phyloP scores from a whole-genome alignment of 441 rosid genomes.

The Theobroma grandiflorum region DNA sequence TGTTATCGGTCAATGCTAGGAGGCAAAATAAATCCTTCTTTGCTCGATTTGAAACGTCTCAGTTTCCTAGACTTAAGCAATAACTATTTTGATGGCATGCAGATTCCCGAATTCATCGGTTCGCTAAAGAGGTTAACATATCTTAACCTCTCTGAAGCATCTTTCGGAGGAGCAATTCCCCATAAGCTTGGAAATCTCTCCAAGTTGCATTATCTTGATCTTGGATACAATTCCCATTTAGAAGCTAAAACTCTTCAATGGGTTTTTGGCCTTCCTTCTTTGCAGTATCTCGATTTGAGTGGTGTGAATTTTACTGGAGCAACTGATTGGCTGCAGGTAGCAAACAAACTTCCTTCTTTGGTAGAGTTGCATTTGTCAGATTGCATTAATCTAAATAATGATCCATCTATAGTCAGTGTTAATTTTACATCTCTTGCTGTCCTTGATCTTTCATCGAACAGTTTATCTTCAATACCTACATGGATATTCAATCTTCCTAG shows the following conservation, averaged over 20 bases:
- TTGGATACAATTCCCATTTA: not conserved
- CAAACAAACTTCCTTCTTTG: not conserved
- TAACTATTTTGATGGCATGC: not conserved
- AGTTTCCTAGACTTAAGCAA: conserved; percentile 25
- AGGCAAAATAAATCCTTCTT: conserved; percentile 16
- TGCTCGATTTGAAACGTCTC: conserved; percentile 11
- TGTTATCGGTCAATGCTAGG: not conserved
- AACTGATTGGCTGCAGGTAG: not conserved
- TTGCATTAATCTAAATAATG: conserved; percentile 1
- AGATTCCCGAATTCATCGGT: conserved; percentile 12
- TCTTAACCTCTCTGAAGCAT: not conserved
- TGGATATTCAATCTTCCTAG: not conserved
- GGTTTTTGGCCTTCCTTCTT: conserved; percentile 19
- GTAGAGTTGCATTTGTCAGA: not conserved
- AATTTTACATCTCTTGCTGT: not conserved
- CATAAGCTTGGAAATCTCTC: conserved; percentile 35
- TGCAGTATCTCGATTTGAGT: conserved; percentile 2
- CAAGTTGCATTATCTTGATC: conserved; percentile 29
- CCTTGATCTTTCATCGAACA: not conserved
- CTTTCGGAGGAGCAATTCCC: not conserved
- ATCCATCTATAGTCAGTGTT: not conserved
- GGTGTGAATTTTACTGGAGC: not conserved
- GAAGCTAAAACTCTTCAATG: conserved; percentile 23
- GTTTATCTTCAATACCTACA: not conserved
- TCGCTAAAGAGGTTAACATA: not conserved